Evolutionary conservation across 2,329 filamentous ascomycete genomes (phyloP), one percentile per base, ranked within the genome.

Genomic region (Cordyceps cateniannulata): DNA sequence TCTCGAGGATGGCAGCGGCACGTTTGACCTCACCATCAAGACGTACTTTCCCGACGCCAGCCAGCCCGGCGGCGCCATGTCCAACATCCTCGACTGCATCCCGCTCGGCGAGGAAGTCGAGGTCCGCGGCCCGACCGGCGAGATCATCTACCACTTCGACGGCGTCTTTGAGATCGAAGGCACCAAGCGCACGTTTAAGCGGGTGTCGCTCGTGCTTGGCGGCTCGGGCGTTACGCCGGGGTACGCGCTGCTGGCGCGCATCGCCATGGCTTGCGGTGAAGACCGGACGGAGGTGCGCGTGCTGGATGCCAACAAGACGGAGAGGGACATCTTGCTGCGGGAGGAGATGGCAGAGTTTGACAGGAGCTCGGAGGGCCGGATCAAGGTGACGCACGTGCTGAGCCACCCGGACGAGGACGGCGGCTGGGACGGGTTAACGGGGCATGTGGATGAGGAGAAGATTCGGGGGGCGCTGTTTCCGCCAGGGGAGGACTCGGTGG

Each of bases 391-490:
- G 38, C 38, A 42, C 18, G 38, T 42, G 10, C 38, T 42, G 38
- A 42, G 38, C 38, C 16, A 42, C 7, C 14, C 38, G 38, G 18
- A 16, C 12, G 38, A 42, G 38, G 38, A 35, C 32, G 32, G 32
- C 32, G 32, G 32, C 14, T 20, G 42, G 42, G 42, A 45, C 18
- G n/a, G 42, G 42, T 20, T 22, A 20, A 42, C 18, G 38, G 38
- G 38, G 38, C 18, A 20, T 22, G 18, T 45, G 42, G 38, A n/a
- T 40, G 71, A 63, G 24, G 71, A 75, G 1, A 69, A 78, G 6
- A 69, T 81, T 44, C 74, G 72, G 65, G 63, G 74, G 55, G 68
- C 67, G 52, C 63, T 78, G 32, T 81, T 80, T 65, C 62, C 68
- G 49, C 79, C 80, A 0, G 69, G 62, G 0, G 69, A 77, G 42